These are phyloP conservation scores for Metschnikowia lachancei DNA, from an alignment of 805 yeast species.

Conservation along the genomic window DNA sequence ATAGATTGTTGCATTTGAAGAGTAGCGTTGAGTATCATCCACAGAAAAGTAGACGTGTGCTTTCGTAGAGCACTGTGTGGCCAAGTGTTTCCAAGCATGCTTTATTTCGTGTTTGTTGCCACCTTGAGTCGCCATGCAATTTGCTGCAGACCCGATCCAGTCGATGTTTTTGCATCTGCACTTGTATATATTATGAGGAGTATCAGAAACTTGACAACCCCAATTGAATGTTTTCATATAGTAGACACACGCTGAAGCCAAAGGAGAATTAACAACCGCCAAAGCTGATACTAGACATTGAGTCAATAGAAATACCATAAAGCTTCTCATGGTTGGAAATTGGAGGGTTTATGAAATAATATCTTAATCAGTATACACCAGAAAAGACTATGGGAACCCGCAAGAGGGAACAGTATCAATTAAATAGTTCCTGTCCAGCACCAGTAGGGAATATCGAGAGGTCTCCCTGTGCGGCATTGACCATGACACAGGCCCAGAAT, in stretches of 20 bases:
- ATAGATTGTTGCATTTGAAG: slow-evolving; percentile 17
- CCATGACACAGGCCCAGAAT: no score
- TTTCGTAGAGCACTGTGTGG: slow-evolving; percentile 16
- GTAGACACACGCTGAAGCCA: slow-evolving; percentile 21
- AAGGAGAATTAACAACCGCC: slow-evolving; percentile 18
- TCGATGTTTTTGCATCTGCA: slow-evolving; percentile 20
- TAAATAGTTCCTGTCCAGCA: no score
- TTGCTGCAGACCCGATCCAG: slow-evolving; percentile 21
- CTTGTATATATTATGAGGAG: slow-evolving; percentile 21
- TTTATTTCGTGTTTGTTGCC: slow-evolving; percentile 1
- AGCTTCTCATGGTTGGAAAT: slow-evolving; percentile 3
- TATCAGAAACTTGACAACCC: slow-evolving; percentile 23
- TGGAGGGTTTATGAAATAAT: no score
- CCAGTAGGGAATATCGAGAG: no score
- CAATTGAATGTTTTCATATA: slow-evolving; percentile 20
- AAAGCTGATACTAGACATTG: slow-evolving; percentile 11
- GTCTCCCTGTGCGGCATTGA: no score
- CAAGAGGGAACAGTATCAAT: no score
- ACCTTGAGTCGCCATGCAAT: slow-evolving; percentile 20
- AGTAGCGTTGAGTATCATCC: slow-evolving; percentile 10
- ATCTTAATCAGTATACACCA: no score
- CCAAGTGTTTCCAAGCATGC: slow-evolving; percentile 19
- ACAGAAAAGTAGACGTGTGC: slow-evolving; percentile 14
- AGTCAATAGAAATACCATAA: not conserved
- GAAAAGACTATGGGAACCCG: no score